These are phyloP conservation scores for Arachis hypogaea DNA, from an alignment of 306 rosid genomes.

Conservation along the genomic window DNA sequence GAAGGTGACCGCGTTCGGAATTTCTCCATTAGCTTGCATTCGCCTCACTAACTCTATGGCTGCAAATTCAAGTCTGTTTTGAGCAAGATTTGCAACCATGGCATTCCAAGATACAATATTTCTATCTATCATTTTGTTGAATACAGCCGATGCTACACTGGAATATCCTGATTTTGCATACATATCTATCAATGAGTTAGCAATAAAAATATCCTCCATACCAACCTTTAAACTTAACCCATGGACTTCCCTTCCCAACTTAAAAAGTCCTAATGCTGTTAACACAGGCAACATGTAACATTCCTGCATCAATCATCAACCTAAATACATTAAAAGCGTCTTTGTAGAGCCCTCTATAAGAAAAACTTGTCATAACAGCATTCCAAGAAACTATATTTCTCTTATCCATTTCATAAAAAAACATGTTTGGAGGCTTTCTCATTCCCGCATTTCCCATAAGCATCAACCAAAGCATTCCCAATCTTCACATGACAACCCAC, in stretches of 20 bases:
- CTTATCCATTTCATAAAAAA: conserved; percentile 66
- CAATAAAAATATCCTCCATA: conserved; percentile 63
- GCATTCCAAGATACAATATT: conserved; percentile 90
- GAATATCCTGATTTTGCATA: conserved; percentile 75
- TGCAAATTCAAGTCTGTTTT: conserved; percentile 63
- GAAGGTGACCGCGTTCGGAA: conserved; percentile 73
- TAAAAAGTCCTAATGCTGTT: conserved; percentile 64
- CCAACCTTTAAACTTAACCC: conserved; percentile 66
- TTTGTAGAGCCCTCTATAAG: conserved; percentile 51
- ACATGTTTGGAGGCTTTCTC: conserved; percentile 59
- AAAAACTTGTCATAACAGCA: conserved; percentile 67
- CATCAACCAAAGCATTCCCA: conserved; percentile 78
- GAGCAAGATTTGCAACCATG: conserved; percentile 82
- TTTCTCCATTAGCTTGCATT: conserved; percentile 73
- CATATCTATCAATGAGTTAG: conserved; percentile 83
- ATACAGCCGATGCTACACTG: conserved; percentile 55
- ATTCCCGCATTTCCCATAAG: conserved; percentile 77
- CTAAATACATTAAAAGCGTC: conserved; percentile 62
- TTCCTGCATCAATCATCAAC: conserved; percentile 61
- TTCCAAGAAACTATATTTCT: conserved; percentile 89
- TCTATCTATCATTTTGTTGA: conserved; percentile 59
- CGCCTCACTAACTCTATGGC: conserved; percentile 61
- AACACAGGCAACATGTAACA: conserved; percentile 66
- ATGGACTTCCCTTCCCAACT: conserved; percentile 68
- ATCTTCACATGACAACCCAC: conserved; percentile 50